Evolutionary conservation across 164 flowering plant genomes (phyloP).

Genomic region (Houttuynia cordata): DNA sequence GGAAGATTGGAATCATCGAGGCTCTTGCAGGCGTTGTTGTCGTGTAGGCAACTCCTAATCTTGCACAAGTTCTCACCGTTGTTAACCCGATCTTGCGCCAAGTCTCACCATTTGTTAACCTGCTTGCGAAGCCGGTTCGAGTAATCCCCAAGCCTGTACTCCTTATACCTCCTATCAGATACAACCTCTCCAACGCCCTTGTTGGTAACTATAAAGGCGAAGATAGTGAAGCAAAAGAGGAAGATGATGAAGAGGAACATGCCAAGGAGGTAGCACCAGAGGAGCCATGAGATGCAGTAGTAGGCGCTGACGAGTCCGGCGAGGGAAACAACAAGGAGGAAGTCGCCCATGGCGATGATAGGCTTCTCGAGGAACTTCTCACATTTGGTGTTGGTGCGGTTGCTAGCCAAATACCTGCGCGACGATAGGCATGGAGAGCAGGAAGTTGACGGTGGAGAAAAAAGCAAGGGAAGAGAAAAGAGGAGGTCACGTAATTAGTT

Average conservation of each 20-base stretch:
- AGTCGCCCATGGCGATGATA: slow-evolving; percentile 40
- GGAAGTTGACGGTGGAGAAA: slow-evolving; percentile 37
- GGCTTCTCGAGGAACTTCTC: slow-evolving; percentile 45
- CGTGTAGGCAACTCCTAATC: too few species aligned
- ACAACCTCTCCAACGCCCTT: slow-evolving; percentile 46
- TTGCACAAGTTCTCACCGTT: slow-evolving; percentile 27
- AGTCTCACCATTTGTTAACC: slow-evolving; percentile 26
- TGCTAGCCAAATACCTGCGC: slow-evolving; percentile 53
- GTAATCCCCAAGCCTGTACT: too few species aligned
- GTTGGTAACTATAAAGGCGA: slow-evolving; percentile 59
- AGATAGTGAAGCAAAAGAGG: slow-evolving; percentile 49
- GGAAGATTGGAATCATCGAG: slow-evolving; percentile 1
- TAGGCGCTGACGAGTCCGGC: slow-evolving; percentile 60
- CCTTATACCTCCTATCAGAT: slow-evolving; percentile 42
- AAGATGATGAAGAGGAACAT: slow-evolving; percentile 50
- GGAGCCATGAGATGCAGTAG: slow-evolving; percentile 44
- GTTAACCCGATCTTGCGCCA: slow-evolving; percentile 41
- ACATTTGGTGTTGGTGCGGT: slow-evolving; percentile 37
- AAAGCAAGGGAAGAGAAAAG: too few species aligned
- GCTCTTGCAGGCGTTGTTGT: too few species aligned
- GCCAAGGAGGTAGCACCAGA: slow-evolving; percentile 51
- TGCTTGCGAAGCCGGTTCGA: slow-evolving; percentile 60
- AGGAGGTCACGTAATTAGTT: too few species aligned
- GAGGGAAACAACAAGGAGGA: too few species aligned
- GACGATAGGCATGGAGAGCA: slow-evolving; percentile 54